These are phyloP conservation scores for Sideroxylon spinosum DNA, from an alignment of 179 eudicot species.

Conservation along the genomic window DNA sequence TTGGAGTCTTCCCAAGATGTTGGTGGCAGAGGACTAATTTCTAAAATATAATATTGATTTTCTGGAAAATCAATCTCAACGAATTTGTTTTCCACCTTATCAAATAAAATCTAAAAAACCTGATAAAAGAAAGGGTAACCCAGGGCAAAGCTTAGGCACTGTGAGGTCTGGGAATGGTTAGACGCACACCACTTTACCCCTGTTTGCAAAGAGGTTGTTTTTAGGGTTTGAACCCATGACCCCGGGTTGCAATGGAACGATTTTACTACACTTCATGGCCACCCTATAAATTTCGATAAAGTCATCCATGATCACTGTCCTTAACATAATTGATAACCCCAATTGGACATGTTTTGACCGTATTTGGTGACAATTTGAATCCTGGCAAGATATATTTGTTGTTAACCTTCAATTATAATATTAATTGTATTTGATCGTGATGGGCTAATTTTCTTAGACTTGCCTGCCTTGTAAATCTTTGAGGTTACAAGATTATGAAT, in stretches of 20 bases:
- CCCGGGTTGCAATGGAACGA: too few relatives aligned
- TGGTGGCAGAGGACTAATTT: neutral
- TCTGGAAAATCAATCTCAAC: neutral
- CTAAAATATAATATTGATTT: neutral
- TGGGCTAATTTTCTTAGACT: neutral
- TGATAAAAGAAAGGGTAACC: too few relatives aligned
- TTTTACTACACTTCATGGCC: too few relatives aligned
- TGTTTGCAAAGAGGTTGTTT: too few relatives aligned
- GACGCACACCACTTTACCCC: too few relatives aligned
- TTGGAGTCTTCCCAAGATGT: neutral
- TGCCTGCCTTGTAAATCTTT: neutral
- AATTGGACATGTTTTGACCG: neutral
- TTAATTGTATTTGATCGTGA: neutral
- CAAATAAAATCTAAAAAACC: neutral
- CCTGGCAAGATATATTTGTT: neutral
- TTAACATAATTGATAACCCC: neutral
- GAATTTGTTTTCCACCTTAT: neutral
- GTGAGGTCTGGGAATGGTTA: too few relatives aligned
- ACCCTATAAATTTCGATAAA: too few relatives aligned
- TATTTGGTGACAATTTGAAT: neutral
- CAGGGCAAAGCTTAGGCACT: too few relatives aligned
- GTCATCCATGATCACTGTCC: neutral
- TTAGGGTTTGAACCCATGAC: too few relatives aligned
- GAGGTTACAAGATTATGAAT: neutral
- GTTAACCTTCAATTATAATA: neutral